Evolutionary conservation across 805 yeast species (phyloP), one percentile per base, ranked within the genome.

Genomic region (Wickerhamomyces chambardii): DNA sequence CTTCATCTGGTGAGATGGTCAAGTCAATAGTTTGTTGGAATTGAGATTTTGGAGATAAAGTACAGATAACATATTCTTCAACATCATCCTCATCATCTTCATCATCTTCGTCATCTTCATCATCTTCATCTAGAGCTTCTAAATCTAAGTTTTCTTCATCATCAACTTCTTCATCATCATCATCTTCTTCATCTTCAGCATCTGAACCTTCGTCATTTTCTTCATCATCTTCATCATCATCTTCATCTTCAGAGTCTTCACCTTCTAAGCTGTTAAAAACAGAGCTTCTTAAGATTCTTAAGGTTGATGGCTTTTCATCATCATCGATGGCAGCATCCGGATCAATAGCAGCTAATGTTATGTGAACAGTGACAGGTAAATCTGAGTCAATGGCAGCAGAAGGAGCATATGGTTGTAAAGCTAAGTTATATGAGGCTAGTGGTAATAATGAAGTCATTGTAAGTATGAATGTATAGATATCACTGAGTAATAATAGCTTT

Each of bases 331-430:
- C 71, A 32, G 61, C 53, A 53, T 78, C 84, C 43, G 96, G 95
- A 64, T 90, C 96, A 52, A 92, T 70, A 41, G 98, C 95, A 44
- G 96, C 98, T 74, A 90, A 73, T 36, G 97, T 89, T 52, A 90
- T 60, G 63, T 95, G 84, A 48, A 90, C 77, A 42, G 97, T 81
- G 47, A 84, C 83, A 34, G 97, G 96, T 59, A 78, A 78, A 40
- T 83, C 94, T 40, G 77, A 81, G 44, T 81, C 84, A 55, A 84
- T 76, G 40, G 96, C 95, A 34, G 87, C 87, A 30, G 78, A 78
- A 47, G 96, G 95, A 48, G 75, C 68, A 56, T 82, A 92, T 49
- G 98, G 98, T 60, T 73, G 69, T 45, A 90, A 72, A 49, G 84
- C 86, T 61, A 86, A 70, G 67, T 81, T 81, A 68, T 78, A 89